A percentile compares a stretch with the other conserved stretches of the same genome.
phyloP scores from a whole-genome alignment of 2,329 filamentous ascomycete genomes.

The Madurella fahalii region DNA sequence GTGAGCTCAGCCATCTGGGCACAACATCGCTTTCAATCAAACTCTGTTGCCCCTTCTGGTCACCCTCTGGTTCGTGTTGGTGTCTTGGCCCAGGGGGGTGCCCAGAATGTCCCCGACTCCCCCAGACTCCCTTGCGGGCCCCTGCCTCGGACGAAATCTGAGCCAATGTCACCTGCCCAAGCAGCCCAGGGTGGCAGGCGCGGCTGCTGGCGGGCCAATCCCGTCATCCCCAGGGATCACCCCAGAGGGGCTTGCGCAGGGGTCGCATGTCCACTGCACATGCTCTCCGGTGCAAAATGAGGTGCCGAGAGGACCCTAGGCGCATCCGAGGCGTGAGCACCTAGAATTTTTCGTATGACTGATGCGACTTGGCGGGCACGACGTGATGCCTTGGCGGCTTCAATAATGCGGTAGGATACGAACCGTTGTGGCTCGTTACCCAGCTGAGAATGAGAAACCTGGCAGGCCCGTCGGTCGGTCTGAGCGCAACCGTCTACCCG shows the following conservation, averaged over 20 bases:
- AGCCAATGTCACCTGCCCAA: constrained; percentile 20
- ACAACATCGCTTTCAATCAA: constrained; percentile 16
- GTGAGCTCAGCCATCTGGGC: constrained; percentile 6
- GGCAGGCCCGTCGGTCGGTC: no score
- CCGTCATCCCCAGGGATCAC: neutral
- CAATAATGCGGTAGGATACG: constrained; percentile 7
- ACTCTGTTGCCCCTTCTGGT: constrained; percentile 2
- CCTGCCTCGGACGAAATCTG: constrained; percentile 2
- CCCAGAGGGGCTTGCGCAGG: neutral
- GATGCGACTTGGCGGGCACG: constrained; percentile 6
- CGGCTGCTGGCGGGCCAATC: constrained; percentile 12
- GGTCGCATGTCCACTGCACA: no score
- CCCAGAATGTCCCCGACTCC: no score
- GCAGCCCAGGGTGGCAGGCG: constrained; percentile 15
- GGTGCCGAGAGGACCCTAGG: constrained; percentile 4
- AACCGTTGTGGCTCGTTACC: neutral
- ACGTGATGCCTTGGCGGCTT: constrained; percentile 3
- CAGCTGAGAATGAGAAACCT: neutral
- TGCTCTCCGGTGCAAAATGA: no score
- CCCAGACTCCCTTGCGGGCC: neutral
- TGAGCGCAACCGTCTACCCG: neutral
- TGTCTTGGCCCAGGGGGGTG: neutral
- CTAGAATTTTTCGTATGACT: neutral
- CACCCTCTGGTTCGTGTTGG: constrained; percentile 6
- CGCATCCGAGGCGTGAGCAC: neutral